phyloP scores from a whole-genome alignment of 2,329 filamentous ascomycete genomes.

The Cadophora malorum region DNA sequence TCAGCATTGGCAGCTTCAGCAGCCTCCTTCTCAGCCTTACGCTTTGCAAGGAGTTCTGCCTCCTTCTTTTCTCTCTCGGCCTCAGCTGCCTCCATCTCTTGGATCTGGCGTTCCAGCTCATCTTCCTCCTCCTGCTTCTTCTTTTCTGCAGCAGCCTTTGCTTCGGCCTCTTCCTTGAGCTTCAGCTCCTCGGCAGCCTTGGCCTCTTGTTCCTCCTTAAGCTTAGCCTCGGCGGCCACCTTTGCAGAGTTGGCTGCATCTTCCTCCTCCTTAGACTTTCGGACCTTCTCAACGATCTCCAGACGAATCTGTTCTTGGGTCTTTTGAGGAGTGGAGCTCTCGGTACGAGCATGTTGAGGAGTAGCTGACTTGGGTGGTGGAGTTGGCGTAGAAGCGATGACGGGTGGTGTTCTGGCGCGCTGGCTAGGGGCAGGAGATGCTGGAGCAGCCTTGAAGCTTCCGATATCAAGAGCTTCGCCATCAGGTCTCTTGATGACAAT shows the following conservation, averaged over 20 bases:
- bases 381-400: conserved; percentile 77
- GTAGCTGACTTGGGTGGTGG: conserved; percentile 79
- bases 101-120: conserved; percentile 64
- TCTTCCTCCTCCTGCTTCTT: conserved; percentile 56
- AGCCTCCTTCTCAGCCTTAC: conserved; percentile 47
- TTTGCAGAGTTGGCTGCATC: conserved; percentile 47
- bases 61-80: conserved; percentile 44
- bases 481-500: conserved; percentile 85
- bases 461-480: conserved; percentile 78
- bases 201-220: conserved; percentile 46
- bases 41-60: conserved; percentile 45
- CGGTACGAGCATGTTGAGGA: conserved; percentile 70
- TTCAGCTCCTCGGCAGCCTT: conserved; percentile 48
- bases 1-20: conserved; percentile 52
- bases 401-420: conserved; percentile 62
- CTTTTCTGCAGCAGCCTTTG: conserved; percentile 44
- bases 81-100: conserved; percentile 58
- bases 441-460: conserved; percentile 68
- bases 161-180: conserved; percentile 45
- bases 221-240: conserved; percentile 42
- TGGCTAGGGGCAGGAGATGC: conserved; percentile 61
- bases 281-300: conserved; percentile 70
- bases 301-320: conserved; percentile 81
- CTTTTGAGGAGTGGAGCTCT: conserved; percentile 69
- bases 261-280: conserved; percentile 47